Percentiles rank a stretch among this genome's conserved stretches.
Evolutionary conservation across 2,329 filamentous ascomycete genomes (phyloP).

Genomic region (Alternaria gansuensis): DNA sequence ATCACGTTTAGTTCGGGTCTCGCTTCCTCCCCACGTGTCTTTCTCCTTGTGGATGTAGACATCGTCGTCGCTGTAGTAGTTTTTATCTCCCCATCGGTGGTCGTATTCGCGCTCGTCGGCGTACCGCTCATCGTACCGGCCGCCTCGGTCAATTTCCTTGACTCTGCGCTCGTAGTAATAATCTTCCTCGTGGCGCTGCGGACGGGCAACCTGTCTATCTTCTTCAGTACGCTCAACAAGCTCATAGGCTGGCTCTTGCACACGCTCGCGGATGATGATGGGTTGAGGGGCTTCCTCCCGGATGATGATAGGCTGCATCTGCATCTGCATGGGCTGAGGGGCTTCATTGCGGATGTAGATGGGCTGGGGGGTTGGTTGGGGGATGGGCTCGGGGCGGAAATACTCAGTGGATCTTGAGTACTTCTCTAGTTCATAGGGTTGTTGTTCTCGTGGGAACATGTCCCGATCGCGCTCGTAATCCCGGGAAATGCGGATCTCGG

Average conservation of each 20-base stretch:
- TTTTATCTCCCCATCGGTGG: conserved; percentile 53
- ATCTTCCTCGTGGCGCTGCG: conserved; percentile 63
- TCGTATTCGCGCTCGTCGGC: conserved; percentile 43
- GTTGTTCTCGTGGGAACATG: conserved; percentile 39
- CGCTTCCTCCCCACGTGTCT: conserved; percentile 53
- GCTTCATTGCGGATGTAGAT: conserved; percentile 63
- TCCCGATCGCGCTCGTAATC: conserved; percentile 48
- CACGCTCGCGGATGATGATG: conserved; percentile 57
- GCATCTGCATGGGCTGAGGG: conserved; percentile 57
- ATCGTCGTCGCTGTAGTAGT: conserved; percentile 68
- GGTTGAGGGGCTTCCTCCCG: conserved; percentile 53
- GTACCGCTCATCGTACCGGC: conserved; percentile 51
- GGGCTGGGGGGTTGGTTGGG: conserved; percentile 45
- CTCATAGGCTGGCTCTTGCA: conserved; percentile 66
- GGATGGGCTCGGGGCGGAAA: conserved; percentile 55
- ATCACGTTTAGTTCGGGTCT: conserved; percentile 64
- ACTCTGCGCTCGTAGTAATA: conserved; percentile 69
- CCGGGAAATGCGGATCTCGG: conserved; percentile 45
- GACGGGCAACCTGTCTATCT: conserved; percentile 58
- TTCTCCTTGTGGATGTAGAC: conserved; percentile 67
- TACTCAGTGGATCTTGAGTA: conserved; percentile 65
- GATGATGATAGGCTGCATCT: conserved; percentile 57
- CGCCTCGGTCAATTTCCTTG: conserved; percentile 63
- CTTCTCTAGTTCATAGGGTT: conserved; percentile 56
- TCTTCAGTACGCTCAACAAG: conserved; percentile 68